Conservation (phyloP, 2,329 filamentous ascomycete genomes). For the Aspergillaceae sp. region DNA sequence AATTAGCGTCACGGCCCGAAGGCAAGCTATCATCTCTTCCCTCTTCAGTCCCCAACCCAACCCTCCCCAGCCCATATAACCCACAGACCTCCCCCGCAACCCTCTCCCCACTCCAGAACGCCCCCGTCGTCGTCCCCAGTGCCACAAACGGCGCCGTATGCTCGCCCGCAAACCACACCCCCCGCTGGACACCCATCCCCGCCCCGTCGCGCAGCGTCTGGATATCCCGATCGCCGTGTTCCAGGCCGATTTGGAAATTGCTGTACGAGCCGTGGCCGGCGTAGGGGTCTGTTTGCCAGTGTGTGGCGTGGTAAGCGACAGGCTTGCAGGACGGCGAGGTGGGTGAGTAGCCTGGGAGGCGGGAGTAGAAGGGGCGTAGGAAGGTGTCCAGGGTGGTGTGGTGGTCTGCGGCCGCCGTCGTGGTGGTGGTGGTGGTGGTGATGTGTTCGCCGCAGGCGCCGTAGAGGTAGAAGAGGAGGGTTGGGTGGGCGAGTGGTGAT, state of each 20-base stretch:
- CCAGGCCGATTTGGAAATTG: slow-evolving; percentile 72
- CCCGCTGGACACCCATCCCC: slow-evolving; percentile 45
- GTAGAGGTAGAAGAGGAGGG: slow-evolving; percentile 65
- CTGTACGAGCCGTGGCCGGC: slow-evolving; percentile 75
- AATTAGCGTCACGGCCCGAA: background rate
- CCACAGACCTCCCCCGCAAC: slow-evolving; percentile 52
- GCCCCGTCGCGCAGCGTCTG: slow-evolving; percentile 46
- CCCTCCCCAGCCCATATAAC: slow-evolving; percentile 15
- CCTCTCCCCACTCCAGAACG: slow-evolving; percentile 82
- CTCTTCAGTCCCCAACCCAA: slow-evolving; percentile 11
- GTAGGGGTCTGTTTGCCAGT: slow-evolving; percentile 69
- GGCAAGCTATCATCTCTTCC: slow-evolving; percentile 11
- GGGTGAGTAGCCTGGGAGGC: slow-evolving; percentile 58
- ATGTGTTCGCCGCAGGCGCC: slow-evolving; percentile 36
- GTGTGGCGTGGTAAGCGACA: slow-evolving; percentile 56
- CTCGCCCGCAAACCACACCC: slow-evolving; percentile 81
- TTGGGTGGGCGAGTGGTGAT: slow-evolving; percentile 56
- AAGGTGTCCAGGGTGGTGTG: slow-evolving; percentile 53
- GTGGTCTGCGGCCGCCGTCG: slow-evolving; percentile 41
- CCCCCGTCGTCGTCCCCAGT: slow-evolving; percentile 78
- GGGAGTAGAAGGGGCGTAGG: slow-evolving; percentile 70
- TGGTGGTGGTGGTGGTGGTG: slow-evolving; percentile 23
- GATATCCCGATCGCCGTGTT: slow-evolving; percentile 63
- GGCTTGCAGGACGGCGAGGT: slow-evolving; percentile 53
- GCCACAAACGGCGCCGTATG: slow-evolving; percentile 87